These are phyloP conservation scores for Wallacemonas sp. DNA, from an alignment of 208 protist species.

Conservation along the genomic window DNA sequence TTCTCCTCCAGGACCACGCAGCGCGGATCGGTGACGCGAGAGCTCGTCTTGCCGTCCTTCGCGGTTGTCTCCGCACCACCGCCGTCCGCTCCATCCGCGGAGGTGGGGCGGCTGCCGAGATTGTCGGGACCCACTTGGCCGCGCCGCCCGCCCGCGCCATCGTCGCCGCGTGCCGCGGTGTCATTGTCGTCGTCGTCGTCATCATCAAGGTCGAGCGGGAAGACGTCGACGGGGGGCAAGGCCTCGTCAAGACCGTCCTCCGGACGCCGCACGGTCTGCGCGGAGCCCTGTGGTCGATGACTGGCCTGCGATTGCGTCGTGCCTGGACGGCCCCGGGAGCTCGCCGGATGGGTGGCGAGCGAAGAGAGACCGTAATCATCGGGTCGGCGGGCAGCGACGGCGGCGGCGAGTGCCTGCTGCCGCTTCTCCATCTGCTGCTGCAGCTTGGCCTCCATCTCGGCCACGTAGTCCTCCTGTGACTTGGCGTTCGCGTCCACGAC, in stretches of 20 bases:
- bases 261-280: background rate
- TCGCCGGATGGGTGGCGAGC: background rate
- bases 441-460: conserved; percentile 49
- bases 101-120: background rate
- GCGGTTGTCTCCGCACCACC: too few species aligned
- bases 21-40: too few species aligned
- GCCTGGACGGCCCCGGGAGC: background rate
- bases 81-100: too few species aligned
- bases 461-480: conserved; percentile 50
- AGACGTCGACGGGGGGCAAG: conserved; percentile 2
- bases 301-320: background rate
- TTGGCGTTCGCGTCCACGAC: conserved; percentile 21
- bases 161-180: background rate
- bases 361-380: conserved; percentile 10
- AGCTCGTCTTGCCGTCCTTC: too few species aligned
- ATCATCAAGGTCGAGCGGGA: background rate
- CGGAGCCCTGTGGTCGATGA: background rate
- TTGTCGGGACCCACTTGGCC: too few species aligned
- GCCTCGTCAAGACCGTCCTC: background rate
- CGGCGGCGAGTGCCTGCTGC: conserved; percentile 11
- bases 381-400: background rate
- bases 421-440: conserved; percentile 12
- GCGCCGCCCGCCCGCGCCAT: background rate
- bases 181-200: background rate
- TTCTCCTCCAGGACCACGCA: conserved; percentile 4